Evolutionary conservation across 768 basidiomycete genomes (phyloP).

Genomic region (Cystobasidium onofrii): DNA sequence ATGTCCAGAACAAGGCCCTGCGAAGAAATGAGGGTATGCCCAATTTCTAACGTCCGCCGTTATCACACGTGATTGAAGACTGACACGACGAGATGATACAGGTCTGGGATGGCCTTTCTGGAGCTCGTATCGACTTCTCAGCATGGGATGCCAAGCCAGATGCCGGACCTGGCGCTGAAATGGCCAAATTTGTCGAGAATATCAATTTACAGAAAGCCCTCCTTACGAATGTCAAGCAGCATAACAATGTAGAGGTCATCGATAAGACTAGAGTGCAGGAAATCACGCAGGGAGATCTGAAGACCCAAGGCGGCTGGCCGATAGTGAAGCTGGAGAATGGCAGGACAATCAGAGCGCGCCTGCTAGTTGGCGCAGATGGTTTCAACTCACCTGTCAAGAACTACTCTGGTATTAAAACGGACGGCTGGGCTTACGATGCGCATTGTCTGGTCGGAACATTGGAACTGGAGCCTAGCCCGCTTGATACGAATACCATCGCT

Average conservation of each 20-base stretch:
- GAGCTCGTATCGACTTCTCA: slow-evolving; percentile 66
- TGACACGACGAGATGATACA: too few species aligned
- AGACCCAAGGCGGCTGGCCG: slow-evolving; percentile 64
- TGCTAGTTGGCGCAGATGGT: slow-evolving; percentile 82
- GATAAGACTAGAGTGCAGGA: slow-evolving; percentile 67
- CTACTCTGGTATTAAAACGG: slow-evolving; percentile 74
- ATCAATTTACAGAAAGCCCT: slow-evolving; percentile 82
- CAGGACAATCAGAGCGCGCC: slow-evolving; percentile 44
- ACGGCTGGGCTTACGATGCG: slow-evolving; percentile 83
- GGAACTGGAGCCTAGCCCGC: slow-evolving; percentile 54
- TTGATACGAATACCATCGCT: slow-evolving; percentile 61
- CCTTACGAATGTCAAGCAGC: slow-evolving; percentile 55
- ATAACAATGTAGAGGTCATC: slow-evolving; percentile 54
- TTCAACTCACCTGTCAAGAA: slow-evolving; percentile 85
- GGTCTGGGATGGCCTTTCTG: slow-evolving; percentile 90
- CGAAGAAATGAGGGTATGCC: slow-evolving; percentile 67
- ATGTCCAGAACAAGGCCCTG: slow-evolving; percentile 60
- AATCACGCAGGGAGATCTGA: slow-evolving; percentile 54
- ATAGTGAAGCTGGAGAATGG: slow-evolving; percentile 65
- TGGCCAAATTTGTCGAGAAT: slow-evolving; percentile 86
- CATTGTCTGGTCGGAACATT: slow-evolving; percentile 87
- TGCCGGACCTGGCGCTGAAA: slow-evolving; percentile 46
- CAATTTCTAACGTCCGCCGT: too few species aligned
- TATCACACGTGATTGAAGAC: too few species aligned
- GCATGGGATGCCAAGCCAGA: slow-evolving; percentile 49